Evolutionary conservation across 2,329 filamentous ascomycete species (phyloP), one percentile per base, ranked within the genome.

Genomic region (Fusarium sambucinum): DNA sequence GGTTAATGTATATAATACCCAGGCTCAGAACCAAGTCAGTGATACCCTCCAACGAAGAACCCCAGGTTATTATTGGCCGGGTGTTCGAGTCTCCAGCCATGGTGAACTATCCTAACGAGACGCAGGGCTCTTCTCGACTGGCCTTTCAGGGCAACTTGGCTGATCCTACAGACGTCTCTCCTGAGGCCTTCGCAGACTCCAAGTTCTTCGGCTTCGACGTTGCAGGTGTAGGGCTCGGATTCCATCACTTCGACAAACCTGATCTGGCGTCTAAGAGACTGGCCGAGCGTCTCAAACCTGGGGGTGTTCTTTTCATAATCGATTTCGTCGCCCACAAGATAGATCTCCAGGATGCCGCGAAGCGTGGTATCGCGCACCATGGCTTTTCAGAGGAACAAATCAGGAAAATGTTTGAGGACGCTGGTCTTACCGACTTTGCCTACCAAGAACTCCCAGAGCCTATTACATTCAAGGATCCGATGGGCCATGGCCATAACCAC

Each of bases 151-250:
- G 88, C 46, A 85, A 92, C 73, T 82, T 92, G 9, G 77, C 86
- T 30, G 79, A 80, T 58, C 74, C 81, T 3, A 66, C 76, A 11
- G 81, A 84, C 46, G 74, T 82, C 5, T 80, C 83, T 41, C 83
- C 90, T 19, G 79, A 83, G 2, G 79, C 84, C 23, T 85, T 94
- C 64, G 80, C 86, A 38, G 85, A 84, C 48, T 80, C 85, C 12
- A 84, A 88, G 32, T 93, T 91, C 80, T 86, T 84, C 75, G 82
- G 87, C 74, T 93, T 95, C 74, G 91, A 95, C 76, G 74, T 91
- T 35, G 86, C 86, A 8, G 85, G 84, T 41, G 85, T 92, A 19
- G 88, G 88, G 33, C 78, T 88, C 42, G 89, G 87, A 2, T 85
- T 90, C 67, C 89, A 91, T 76, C 90, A 92, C 76, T 90, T 92